Evolutionary conservation across 2,329 filamentous ascomycete genomes (phyloP), one percentile per base, ranked within the genome.

Genomic region (Amauroascus niger): DNA sequence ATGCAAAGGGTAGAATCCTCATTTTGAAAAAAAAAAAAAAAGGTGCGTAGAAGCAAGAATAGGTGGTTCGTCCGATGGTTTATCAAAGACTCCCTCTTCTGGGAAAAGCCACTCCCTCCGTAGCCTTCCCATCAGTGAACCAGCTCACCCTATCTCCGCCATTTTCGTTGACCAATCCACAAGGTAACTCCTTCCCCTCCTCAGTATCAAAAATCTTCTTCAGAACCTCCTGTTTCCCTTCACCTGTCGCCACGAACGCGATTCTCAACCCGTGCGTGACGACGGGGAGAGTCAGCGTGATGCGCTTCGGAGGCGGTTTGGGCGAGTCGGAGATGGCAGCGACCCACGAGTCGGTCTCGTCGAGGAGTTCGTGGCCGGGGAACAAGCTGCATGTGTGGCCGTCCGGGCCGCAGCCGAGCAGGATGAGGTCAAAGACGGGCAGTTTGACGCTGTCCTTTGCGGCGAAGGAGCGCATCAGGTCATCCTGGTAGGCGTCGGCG

Each of bases 311-410:
- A 44, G 93, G 93, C 37, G 91, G 91, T 79, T 98, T 98, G 49
- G 93, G 93, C 41, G 88, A 95, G 74, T 97, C 88, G 64, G 86
- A 83, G 65, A 96, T 94, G 44, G 88, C 81, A 13, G 90, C 85
- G 41, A 97, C 88, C 93, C 93, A 98, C 52, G 91, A 88, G 64
- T 83, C 84, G 33, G 81, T 81, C 74, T 97, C 91, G 59, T 89
- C 83, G 61, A 97, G 79, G 52, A 97, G 79, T 55, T 84, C 80
- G 67, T 96, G 91, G 53, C 85, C 86, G 4, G 93, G 93, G 77
- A 98, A 98, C 50, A 98, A 77, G 63, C 86, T 93, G 82, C 93
- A 97, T 32, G 93, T 97, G 75, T 98, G 93, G 50, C 93, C 93
- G 69, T 97, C 93, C 13, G 93, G 91, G 0, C 93, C 93, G 68